These are phyloP conservation scores for Litchi chinensis DNA, from an alignment of 345 rosid genomes.

Conservation along the genomic window DNA sequence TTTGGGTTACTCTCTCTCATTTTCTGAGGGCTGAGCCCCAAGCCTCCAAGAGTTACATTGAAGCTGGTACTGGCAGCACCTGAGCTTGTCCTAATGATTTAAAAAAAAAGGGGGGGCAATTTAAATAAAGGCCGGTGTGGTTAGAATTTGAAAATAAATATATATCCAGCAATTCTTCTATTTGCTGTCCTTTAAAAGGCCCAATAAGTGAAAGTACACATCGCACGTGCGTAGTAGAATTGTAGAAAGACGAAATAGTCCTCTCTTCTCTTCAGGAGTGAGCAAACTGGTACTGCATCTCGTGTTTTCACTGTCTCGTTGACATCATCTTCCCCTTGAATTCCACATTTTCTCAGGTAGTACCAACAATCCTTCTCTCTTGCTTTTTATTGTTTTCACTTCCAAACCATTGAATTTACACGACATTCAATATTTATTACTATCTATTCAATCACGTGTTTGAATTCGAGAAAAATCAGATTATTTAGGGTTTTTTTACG, in stretches of 20 bases:
- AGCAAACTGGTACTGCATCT: neutral
- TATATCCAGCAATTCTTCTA: neutral
- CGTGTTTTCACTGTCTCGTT: too few species aligned
- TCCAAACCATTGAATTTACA: too few species aligned
- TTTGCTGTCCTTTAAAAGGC: neutral
- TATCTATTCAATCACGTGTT: neutral
- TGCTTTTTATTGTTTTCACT: neutral
- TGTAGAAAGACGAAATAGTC: slow-evolving; percentile 10
- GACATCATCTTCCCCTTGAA: neutral
- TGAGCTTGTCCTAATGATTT: too few species aligned
- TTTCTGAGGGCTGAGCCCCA: too few species aligned
- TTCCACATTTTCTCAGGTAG: slow-evolving; percentile 15
- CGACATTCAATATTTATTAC: neutral
- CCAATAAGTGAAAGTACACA: neutral
- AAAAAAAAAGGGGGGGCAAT: too few species aligned
- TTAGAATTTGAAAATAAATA: too few species aligned
- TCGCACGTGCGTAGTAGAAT: neutral
- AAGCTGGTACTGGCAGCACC: too few species aligned
- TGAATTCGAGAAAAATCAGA: neutral
- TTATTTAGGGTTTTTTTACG: slow-evolving; percentile 13
- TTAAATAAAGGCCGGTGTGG: too few species aligned
- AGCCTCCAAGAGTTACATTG: too few species aligned
- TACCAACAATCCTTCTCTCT: neutral
- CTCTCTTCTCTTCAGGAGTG: neutral
- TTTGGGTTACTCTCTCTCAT: too few species aligned